Evolutionary conservation across 495 filamentous ascomycete species (phyloP), one percentile per base, ranked within the genome.

Genomic region (Cairneyella variabilis): DNA sequence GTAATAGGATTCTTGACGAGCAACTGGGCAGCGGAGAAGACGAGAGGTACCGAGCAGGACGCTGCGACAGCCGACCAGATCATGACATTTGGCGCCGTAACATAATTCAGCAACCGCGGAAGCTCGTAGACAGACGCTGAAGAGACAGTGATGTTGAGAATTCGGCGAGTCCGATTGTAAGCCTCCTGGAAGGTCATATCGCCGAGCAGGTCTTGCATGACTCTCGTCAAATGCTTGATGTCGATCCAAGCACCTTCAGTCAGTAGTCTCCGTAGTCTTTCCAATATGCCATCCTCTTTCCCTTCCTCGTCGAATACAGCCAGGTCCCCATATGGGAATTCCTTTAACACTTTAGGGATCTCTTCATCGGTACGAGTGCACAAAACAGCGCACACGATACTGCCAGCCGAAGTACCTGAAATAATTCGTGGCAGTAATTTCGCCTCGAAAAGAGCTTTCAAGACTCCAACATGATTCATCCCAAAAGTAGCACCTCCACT

Each of bases 1-100:
- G 89, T 95, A 50, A 82, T 69, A 1, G 89, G 88, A 59, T 96
- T 87, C 61, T 95, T 95, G n/a, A 90, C 84, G 51, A 93, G 77
- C 12, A 97, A 65, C 2, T 82, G 79, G 12, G 79, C 84, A 0
- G 90, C 78, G 8, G 83, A 79, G 63, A 95, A 97, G 36, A 96
- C 72, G n/a, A 91, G 69, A 0, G 92, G 92, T 0, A 97, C 89
- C 0, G 92, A 93, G 63, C 92, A 97, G 3, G 92, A 97, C 4
- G 92, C 91, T 18, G 89, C 87, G 34, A 97, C 92, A 40, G 92
- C 92, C 48, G 91, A 96, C 91, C 91, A 96, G 42, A 97, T 92
- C 69, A 96, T 74, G 50, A 97, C 92, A 63, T 96, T 91, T 0
- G 91, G 90, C 10, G 90, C 86, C 0, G 92, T 96, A 42, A 96